A percentile compares a stretch with the other conserved stretches of the same genome.
Conservation (phyloP, 768 basidiomycete species). For the Asterophora lycoperdoides region DNA sequence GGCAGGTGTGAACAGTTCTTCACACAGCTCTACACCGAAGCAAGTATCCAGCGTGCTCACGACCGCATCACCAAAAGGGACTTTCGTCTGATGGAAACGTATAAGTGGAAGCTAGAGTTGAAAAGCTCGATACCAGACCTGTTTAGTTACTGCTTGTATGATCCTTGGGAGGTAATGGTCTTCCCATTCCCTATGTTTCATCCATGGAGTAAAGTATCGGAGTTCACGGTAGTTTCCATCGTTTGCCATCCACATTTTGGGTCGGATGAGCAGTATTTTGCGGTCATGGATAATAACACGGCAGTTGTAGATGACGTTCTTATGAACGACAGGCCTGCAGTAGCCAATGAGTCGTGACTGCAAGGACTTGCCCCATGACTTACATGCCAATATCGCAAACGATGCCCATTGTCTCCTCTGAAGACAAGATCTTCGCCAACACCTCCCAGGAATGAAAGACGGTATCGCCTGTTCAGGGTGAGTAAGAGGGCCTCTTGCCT, state of each 20-base stretch:
- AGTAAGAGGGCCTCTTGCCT: neutral
- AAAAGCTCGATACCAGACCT: slow-evolving; percentile 42
- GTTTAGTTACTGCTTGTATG: slow-evolving; percentile 82
- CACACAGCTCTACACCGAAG: slow-evolving; percentile 94
- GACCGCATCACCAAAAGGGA: slow-evolving; percentile 95
- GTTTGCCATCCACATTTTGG: slow-evolving; percentile 99
- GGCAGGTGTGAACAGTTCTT: slow-evolving; percentile 94
- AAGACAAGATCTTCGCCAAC: slow-evolving; percentile 81
- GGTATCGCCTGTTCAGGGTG: slow-evolving; percentile 71
- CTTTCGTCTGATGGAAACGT: slow-evolving; percentile 55
- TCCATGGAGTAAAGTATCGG: slow-evolving; percentile 93
- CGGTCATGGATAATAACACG: slow-evolving; percentile 83
- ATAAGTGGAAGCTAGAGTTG: neutral
- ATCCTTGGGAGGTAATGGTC: slow-evolving; percentile 90
- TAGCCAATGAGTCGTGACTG: neutral
- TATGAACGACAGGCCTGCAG: slow-evolving; percentile 92
- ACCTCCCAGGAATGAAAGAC: slow-evolving; percentile 98
- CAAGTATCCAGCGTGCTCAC: slow-evolving; percentile 93
- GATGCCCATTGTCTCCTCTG: slow-evolving; percentile 77
- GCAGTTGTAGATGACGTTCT: slow-evolving; percentile 98
- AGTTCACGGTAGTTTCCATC: slow-evolving; percentile 94
- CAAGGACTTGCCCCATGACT: slow-evolving; percentile 19
- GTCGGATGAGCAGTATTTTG: slow-evolving; percentile 89
- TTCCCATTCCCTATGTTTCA: slow-evolving; percentile 83
- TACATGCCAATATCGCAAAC: slow-evolving; percentile 97